phyloP scores from a whole-genome alignment of 2,329 filamentous ascomycete species.

The Chaetomium olivaceum region DNA sequence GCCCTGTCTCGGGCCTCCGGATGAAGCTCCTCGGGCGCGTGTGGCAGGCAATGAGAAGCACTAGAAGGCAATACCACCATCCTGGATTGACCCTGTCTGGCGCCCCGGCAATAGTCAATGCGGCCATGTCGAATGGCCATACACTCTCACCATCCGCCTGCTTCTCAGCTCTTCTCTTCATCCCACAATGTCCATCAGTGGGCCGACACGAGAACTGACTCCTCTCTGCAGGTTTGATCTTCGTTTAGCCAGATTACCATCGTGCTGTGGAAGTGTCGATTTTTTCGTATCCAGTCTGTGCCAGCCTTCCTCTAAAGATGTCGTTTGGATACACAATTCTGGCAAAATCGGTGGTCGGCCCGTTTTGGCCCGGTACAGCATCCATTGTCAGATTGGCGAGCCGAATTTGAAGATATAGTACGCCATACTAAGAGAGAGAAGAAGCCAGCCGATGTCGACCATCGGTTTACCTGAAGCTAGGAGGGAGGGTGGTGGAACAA shows the following conservation, averaged over 20 bases:
- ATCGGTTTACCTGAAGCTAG: not conserved
- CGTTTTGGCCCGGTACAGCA: constrained; percentile 33
- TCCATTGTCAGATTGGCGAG: constrained; percentile 22
- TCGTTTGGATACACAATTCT: constrained; percentile 34
- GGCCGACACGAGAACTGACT: constrained; percentile 23
- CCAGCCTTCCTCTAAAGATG: constrained; percentile 23
- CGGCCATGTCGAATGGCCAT: constrained; percentile 1
- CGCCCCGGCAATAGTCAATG: constrained; percentile 9
- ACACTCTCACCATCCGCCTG: not conserved
- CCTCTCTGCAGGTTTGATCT: constrained; percentile 39
- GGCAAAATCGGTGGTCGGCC: constrained; percentile 43
- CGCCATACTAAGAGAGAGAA: not conserved
- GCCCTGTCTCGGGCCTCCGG: constrained; percentile 31
- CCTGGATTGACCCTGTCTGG: constrained; percentile 4
- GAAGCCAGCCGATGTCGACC: not conserved
- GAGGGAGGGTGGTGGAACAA: not conserved
- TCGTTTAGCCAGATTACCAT: constrained; percentile 44
- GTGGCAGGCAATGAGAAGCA: not conserved
- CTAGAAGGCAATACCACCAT: not conserved
- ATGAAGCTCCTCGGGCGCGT: constrained; percentile 21
- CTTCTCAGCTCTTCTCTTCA: not conserved
- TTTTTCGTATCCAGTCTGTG: constrained; percentile 22
- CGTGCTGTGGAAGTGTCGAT: constrained; percentile 22
- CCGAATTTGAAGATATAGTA: constrained; percentile 1
- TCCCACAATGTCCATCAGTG: constrained; percentile 17